phyloP scores from a whole-genome alignment of 2,329 filamentous ascomycete genomes.

The Cercospora berteroae region DNA sequence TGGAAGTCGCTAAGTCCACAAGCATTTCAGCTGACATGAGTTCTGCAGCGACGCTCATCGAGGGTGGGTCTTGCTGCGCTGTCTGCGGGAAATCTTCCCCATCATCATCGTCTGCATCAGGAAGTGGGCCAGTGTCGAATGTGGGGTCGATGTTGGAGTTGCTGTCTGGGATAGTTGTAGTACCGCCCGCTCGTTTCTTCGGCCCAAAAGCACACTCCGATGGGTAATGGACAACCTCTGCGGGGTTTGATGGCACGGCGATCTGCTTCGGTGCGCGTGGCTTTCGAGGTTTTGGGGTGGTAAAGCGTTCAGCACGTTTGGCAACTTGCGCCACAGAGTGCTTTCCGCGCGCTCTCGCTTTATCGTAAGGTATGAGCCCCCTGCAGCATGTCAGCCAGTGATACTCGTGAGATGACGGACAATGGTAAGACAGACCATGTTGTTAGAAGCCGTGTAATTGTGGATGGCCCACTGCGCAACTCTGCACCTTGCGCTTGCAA shows the following conservation, averaged over 20 bases:
- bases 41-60: conserved; percentile 22
- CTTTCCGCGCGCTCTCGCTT: conserved; percentile 26
- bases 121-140: not conserved
- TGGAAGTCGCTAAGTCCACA: conserved; percentile 30
- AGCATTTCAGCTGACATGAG: conserved; percentile 32
- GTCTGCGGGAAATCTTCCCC: not conserved
- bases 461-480: conserved; percentile 25
- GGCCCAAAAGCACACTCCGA: conserved; percentile 28
- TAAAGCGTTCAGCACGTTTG: conserved; percentile 14
- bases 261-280: conserved; percentile 16
- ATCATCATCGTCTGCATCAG: not conserved
- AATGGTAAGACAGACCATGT: conserved; percentile 16
- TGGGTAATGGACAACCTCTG: conserved; percentile 27
- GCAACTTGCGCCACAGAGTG: conserved; percentile 16
- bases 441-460: conserved; percentile 29
- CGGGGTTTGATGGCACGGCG: conserved; percentile 17
- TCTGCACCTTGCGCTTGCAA: conserved; percentile 25
- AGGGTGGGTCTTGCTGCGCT: not conserved
- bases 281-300: conserved; percentile 10
- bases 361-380: conserved; percentile 28
- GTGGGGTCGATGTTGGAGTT: conserved; percentile 13
- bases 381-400: conserved; percentile 2
- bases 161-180: not conserved
- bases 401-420: not conserved
- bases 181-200: conserved; percentile 16